Evolutionary conservation across 73 alveolate genomes (phyloP).

Genomic region (Paramecium biaurelia): DNA sequence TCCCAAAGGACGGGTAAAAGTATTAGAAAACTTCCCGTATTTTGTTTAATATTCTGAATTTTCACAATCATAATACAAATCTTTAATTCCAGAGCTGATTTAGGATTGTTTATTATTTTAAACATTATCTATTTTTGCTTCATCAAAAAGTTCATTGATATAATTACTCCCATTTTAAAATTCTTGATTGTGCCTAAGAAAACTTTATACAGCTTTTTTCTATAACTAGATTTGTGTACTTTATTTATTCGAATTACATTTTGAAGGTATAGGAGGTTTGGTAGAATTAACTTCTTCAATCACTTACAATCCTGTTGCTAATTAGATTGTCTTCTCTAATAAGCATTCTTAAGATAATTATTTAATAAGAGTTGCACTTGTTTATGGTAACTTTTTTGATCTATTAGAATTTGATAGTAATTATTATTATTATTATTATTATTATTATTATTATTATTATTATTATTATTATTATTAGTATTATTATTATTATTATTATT

Average conservation of each 20-base stretch:
- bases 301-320: neutral
- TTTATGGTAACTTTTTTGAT: neutral
- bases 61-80: neutral
- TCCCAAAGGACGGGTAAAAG: neutral
- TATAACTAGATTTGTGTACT: neutral
- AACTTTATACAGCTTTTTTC: neutral
- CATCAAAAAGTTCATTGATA: neutral
- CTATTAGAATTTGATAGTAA: neutral
- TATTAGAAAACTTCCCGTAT: slow-evolving; percentile 13
- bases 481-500: neutral
- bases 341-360: neutral
- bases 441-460: neutral
- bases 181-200: neutral
- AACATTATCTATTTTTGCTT: neutral
- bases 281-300: neutral
- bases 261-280: neutral
- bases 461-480: neutral
- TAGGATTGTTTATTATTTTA: neutral
- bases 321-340: neutral
- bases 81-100: neutral
- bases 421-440: neutral
- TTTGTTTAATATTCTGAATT: neutral
- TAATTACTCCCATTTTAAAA: slow-evolving; percentile 5
- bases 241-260: neutral
- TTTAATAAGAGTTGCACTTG: neutral